Evolutionary conservation across 2,329 filamentous ascomycete species (phyloP).

Genomic region (Cladorrhinum sp.): DNA sequence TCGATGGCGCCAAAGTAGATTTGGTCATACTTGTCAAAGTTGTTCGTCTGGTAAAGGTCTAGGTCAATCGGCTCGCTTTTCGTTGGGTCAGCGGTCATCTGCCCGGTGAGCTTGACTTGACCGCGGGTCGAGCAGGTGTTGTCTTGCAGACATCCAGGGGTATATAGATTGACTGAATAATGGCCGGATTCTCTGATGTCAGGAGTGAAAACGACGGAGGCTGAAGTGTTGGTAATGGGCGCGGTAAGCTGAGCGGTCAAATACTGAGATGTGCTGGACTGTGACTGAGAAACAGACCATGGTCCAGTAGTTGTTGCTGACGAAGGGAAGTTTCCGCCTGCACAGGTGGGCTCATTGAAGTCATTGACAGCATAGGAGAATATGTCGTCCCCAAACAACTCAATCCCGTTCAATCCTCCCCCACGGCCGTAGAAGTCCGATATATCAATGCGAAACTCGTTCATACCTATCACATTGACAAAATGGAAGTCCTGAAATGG

Average conservation of each 20-base stretch:
- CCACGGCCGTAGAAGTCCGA: constrained; percentile 83
- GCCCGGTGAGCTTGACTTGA: constrained; percentile 75
- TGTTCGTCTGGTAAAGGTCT: constrained; percentile 82
- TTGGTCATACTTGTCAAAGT: constrained; percentile 94
- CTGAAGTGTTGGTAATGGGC: constrained; percentile 54
- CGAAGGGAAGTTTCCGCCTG: constrained; percentile 61
- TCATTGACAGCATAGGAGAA: constrained; percentile 78
- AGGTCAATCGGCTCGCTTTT: constrained; percentile 50
- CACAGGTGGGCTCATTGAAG: constrained; percentile 87
- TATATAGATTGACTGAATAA: constrained; percentile 88
- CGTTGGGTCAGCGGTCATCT: constrained; percentile 54
- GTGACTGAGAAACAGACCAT: constrained; percentile 68
- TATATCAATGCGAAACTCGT: constrained; percentile 79
- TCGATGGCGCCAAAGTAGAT: constrained; percentile 86
- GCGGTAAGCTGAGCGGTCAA: constrained; percentile 63
- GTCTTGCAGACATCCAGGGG: constrained; percentile 83
- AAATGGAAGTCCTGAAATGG: constrained; percentile 87
- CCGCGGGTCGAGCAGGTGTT: constrained; percentile 73
- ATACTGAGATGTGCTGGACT: constrained; percentile 71
- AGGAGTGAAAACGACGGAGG: constrained; percentile 74
- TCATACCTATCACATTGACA: constrained; percentile 85
- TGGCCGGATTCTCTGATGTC: constrained; percentile 86
- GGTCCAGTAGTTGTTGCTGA: constrained; percentile 66
- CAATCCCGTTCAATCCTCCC: constrained; percentile 79
- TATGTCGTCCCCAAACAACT: constrained; percentile 83